Percentiles rank a stretch among this genome's conserved stretches.
phyloP scores from a whole-genome alignment of 176 grass and related monocot species.

The Triticum monococcum region DNA sequence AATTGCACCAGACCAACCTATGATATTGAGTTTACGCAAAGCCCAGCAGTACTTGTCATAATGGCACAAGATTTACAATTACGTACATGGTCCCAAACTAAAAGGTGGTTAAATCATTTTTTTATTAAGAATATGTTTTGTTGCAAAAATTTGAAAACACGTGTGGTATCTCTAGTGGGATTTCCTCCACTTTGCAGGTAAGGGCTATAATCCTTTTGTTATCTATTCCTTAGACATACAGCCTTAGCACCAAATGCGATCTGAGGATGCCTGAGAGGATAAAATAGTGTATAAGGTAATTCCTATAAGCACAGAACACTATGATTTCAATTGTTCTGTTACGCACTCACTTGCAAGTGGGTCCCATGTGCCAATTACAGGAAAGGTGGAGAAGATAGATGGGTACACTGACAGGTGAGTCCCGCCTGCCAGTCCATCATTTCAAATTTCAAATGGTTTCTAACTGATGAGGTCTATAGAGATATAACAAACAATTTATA shows the following conservation, averaged over 20 bases:
- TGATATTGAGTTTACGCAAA: not conserved
- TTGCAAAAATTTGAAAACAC: not conserved
- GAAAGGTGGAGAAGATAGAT: not conserved
- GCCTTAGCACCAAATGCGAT: not conserved
- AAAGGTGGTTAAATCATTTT: not conserved
- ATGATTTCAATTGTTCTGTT: not conserved
- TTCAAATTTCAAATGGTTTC: not conserved
- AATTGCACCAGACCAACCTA: not conserved
- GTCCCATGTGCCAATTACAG: not conserved
- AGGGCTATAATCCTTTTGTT: not conserved
- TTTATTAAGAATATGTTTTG: no score
- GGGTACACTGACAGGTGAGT: not conserved
- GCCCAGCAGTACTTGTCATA: not conserved
- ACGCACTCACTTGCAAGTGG: not conserved
- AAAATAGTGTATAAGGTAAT: not conserved
- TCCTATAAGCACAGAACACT: not conserved
- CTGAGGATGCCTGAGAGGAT: not conserved
- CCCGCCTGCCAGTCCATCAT: not conserved
- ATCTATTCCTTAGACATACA: not conserved
- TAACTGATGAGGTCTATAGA: not conserved
- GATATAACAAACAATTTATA: not conserved
- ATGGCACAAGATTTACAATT: not conserved
- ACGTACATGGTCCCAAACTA: not conserved
- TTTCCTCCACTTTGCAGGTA: not conserved
- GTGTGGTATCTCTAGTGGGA: not conserved